Evolutionary conservation across 1,284 basidiomycete species (phyloP), one percentile per base, ranked within the genome.

Genomic region (Fistulina hepatica): DNA sequence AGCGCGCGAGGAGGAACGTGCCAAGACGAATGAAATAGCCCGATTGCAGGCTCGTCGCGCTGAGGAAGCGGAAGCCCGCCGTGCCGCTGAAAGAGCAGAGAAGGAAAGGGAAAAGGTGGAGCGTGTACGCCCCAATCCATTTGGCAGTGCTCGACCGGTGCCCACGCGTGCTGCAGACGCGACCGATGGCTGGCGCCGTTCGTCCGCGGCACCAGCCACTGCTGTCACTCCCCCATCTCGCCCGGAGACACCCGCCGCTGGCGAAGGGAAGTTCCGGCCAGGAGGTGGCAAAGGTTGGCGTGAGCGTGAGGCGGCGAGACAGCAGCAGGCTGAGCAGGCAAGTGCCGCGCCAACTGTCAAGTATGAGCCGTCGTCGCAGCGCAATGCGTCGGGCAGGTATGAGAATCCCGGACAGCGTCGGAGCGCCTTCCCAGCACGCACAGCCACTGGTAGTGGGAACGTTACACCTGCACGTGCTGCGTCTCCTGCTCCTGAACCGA

Each of bases 31-130:
- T 15, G 82, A 88, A 48, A 57, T 68, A 25, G 74, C 72, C 3
- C 69, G 69, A 15, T 59, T 67, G 33, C 83, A 81, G 51, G 60
- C 57, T n/a, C 72, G 81, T 52, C 73, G 82, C 43, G 89, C 91
- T 53, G 83, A 85, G 37, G 90, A 91, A 51, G 86, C 85, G 1
- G 70, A 76, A 50, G 69, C 69, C 11, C 72, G 74, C 41, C 27
- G 52, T 45, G 48, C 49, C 49, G 55, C 60, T 6, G 57, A 63
- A 44, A 53, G 54, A 23, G 43, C 55, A 19, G 59, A 59, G 41
- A n/a, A n/a, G n/a, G 56, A 59, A 21, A 45, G 30, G 19, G 46
- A 36, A 21, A 42, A 42, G 33, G 52, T 52, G 27, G 47, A 49
- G 40, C 54, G 52, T 35, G 47, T 36, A 6, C 54, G 36, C 30